These are phyloP conservation scores for Pseudocohnilembus persalinus DNA, from an alignment of 169 alveolate genomes.

Conservation along the genomic window DNA sequence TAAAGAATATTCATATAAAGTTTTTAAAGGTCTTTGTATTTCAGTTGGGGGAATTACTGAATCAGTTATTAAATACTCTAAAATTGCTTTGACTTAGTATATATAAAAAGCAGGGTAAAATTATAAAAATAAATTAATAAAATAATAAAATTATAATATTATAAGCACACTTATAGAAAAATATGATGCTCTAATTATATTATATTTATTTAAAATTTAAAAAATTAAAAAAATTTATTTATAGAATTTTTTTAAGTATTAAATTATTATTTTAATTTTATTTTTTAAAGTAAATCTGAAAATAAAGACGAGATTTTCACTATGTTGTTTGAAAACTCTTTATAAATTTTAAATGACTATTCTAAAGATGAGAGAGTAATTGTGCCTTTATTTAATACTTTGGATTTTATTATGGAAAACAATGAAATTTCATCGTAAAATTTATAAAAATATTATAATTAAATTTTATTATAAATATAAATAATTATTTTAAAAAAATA, in stretches of 20 bases:
- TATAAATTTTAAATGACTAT: constrained; percentile 52
- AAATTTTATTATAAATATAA: no score
- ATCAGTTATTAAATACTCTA: constrained; percentile 65
- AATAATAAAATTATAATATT: no score
- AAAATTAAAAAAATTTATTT: constrained; percentile 33
- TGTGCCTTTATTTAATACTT: constrained; percentile 74
- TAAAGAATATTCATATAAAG: constrained; percentile 48
- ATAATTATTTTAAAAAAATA: no score
- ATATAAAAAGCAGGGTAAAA: constrained; percentile 46
- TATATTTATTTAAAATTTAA: no score
- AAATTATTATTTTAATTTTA: no score
- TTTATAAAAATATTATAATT: no score
- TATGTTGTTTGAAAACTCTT: constrained; percentile 39
- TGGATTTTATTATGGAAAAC: constrained; percentile 59
- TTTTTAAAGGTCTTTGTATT: constrained; percentile 72
- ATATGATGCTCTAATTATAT: no score
- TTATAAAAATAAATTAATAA: no score
- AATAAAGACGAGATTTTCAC: constrained; percentile 27
- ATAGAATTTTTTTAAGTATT: background rate
- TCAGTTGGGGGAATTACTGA: constrained; percentile 84
- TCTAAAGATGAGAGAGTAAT: constrained; percentile 77
- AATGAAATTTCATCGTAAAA: constrained; percentile 20
- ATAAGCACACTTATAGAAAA: no score
- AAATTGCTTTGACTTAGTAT: constrained; percentile 46
- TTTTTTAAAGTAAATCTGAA: constrained; percentile 21